A percentile compares a stretch with the other conserved stretches of the same genome.
phyloP scores from a whole-genome alignment of 805 yeast genomes.

The Zygotorulaspora danielsina region DNA sequence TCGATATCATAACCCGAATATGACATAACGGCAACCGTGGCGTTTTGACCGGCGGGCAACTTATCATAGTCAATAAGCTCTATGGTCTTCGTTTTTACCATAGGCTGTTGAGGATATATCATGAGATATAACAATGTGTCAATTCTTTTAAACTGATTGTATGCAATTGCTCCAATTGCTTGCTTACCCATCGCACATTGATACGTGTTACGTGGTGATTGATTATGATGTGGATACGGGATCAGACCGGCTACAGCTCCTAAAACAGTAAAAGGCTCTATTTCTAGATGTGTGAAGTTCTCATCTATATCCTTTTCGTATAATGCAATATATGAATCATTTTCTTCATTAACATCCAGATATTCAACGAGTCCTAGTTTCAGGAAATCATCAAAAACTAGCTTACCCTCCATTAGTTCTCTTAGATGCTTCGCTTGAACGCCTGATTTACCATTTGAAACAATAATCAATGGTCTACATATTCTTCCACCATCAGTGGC shows the following conservation, averaged over 20 bases:
- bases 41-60: conserved; percentile 97
- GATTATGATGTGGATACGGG: conserved; percentile 99
- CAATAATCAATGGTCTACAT: conserved; percentile 92
- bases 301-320: conserved; percentile 63
- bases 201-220: conserved; percentile 98
- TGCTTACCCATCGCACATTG: conserved; percentile 99
- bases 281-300: conserved; percentile 82
- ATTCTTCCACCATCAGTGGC: conserved; percentile 99
- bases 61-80: conserved; percentile 94
- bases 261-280: conserved; percentile 94
- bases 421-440: conserved; percentile 70
- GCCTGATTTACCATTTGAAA: conserved; percentile 62
- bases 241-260: conserved; percentile 98
- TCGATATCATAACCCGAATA: conserved; percentile 99
- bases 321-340: conserved; percentile 87
- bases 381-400: conserved; percentile 90
- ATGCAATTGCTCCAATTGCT: conserved; percentile 99
- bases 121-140: conserved; percentile 89
- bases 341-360: conserved; percentile 94
- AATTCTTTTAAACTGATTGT: conserved; percentile 92
- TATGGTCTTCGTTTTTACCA: conserved; percentile 97
- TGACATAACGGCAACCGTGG: conserved; percentile 98
- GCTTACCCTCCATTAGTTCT: conserved; percentile 57
- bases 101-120: conserved; percentile 99
- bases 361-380: conserved; percentile 86